These are phyloP conservation scores for Chaetomium sp. DNA, from an alignment of 2,329 filamentous ascomycete species.

Conservation along the genomic window DNA sequence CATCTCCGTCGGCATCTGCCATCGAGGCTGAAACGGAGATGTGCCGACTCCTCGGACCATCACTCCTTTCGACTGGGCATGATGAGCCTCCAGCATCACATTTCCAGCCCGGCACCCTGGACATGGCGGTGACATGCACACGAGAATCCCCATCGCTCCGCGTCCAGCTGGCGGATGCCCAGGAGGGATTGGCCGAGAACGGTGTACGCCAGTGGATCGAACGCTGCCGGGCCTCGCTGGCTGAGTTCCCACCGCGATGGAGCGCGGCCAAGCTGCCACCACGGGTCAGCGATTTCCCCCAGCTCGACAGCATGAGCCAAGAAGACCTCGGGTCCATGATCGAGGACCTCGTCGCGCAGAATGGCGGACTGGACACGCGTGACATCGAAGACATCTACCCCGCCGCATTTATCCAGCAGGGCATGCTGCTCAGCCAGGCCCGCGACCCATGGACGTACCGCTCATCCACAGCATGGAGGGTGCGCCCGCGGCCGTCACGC, in stretches of 20 bases:
- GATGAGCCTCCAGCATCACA: background rate
- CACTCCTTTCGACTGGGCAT: background rate
- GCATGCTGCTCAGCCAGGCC: background rate
- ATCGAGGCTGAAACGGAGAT: background rate
- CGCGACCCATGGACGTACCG: background rate
- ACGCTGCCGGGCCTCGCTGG: background rate
- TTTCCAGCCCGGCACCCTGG: background rate
- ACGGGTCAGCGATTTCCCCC: background rate
- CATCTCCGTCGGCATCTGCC: background rate
- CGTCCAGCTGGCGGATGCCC: background rate
- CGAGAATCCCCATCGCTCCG: background rate
- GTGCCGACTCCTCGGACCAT: background rate
- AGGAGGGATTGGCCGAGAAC: background rate
- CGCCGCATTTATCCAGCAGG: background rate
- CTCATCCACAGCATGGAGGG: background rate
- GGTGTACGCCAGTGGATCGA: background rate
- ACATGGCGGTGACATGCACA: background rate
- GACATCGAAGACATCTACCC: background rate
- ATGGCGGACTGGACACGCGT: background rate
- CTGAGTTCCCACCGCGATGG: background rate
- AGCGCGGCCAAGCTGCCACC: background rate
- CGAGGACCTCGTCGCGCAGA: background rate
- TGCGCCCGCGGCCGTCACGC: background rate
- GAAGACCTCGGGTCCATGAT: background rate
- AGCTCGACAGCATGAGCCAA: background rate